Base-by-base conservation (phyloP, 139 green algal species). In the Gonium pectorale region DNA sequence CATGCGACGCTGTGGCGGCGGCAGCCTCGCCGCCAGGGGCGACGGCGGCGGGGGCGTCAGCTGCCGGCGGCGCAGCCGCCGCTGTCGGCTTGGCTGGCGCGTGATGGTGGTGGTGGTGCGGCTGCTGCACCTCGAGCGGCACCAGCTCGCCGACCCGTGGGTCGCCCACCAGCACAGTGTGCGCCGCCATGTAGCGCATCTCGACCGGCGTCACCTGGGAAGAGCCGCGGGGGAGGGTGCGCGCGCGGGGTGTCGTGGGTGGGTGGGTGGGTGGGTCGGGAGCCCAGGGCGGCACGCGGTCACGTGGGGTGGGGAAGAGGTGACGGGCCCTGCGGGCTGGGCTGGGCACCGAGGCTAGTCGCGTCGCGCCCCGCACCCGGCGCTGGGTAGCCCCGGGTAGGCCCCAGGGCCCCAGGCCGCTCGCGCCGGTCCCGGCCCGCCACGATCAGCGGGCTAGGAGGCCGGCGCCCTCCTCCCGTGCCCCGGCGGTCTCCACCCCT, bases 161-260 rank as follows among this genome's bases (percentile, higher is more conserved):
- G 60, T 83, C 77, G 6, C 77, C 77, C n/a, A 83, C 43, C 62
- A 83, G 62, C 26, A 26, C 77, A 1, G 62, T 64, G 63, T 83
- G 77, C 41, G 43, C 63, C 24, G 62, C 62, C 77, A 83, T 83
- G 77, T 83, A 83, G 62, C 62, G 62, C 60, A 83, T 46, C 62
- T 83, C 77, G n/a, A 73, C 13, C 2, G 41, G 11, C 5, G 62
- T 51, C 24, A 41, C 77, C 77, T 83, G 77, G 38, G 31, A n/a
- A n/a, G n/a, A n/a, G n/a, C n/a, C n/a, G n/a, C 2, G 56, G 24
- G 22, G 22, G 15, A 8, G 2, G 56, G 56, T 24, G 56, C 56
- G 19, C 11, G 19, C 24, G 19, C n/a, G n/a, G n/a, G n/a, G n/a
- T 59, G 21, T 22, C 51, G 51, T 24, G 19, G 54, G 54, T 21